Percentiles rank a stretch among this genome's conserved stretches.
These are phyloP conservation scores for Penicillium verrucosum DNA, from an alignment of 2,329 filamentous ascomycete species.

Conservation along the genomic window DNA sequence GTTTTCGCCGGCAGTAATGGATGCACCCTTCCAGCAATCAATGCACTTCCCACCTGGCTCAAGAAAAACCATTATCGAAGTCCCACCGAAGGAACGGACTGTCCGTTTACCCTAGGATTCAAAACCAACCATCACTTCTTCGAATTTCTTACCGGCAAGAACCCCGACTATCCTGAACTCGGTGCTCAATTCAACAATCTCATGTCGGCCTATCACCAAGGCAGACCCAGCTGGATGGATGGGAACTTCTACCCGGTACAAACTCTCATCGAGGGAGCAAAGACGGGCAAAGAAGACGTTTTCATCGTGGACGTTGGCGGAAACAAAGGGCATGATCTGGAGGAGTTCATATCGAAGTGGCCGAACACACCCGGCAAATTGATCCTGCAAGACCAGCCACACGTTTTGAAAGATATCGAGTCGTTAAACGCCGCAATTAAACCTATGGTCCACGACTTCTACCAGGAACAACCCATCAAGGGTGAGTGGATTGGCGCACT, in stretches of 20 bases:
- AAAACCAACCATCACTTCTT: conserved; percentile 7
- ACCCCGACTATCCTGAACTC: conserved; percentile 5
- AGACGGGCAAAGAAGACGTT: conserved; percentile 1
- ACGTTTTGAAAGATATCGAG: conserved; percentile 4
- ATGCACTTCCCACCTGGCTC: conserved; percentile 5
- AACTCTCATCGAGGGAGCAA: not conserved
- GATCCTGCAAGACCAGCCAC: conserved; percentile 12
- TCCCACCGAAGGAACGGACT: conserved; percentile 8
- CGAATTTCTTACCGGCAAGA: conserved; percentile 7
- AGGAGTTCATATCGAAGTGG: conserved; percentile 4
- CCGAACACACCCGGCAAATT: conserved; percentile 7
- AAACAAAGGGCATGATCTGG: conserved; percentile 12
- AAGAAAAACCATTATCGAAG: conserved; percentile 9
- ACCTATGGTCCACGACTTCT: conserved; percentile 28
- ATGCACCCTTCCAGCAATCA: conserved; percentile 4
- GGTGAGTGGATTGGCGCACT: conserved; percentile 13
- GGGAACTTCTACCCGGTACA: not conserved
- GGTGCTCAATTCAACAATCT: conserved; percentile 13
- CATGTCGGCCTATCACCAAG: conserved; percentile 13
- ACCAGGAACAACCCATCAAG: conserved; percentile 28
- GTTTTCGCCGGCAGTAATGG: not conserved
- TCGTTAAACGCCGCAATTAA: not conserved
- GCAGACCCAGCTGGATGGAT: conserved; percentile 13
- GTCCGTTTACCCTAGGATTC: conserved; percentile 5
- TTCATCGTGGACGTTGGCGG: conserved; percentile 15